Evolutionary conservation across 805 yeast species (phyloP).

Genomic region (Candida manassasensis): DNA sequence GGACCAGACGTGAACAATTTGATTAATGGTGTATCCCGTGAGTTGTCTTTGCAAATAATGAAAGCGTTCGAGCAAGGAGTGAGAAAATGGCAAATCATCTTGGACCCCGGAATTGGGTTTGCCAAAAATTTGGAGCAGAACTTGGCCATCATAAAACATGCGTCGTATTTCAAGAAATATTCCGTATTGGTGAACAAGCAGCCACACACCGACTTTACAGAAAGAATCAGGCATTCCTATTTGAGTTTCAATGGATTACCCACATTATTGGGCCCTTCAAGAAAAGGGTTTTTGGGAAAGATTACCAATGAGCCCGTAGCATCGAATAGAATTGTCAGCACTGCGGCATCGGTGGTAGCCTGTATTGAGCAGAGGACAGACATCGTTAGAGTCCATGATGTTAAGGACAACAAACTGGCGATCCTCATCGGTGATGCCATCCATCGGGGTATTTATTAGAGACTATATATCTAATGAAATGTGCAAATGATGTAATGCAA

Average conservation of each 20-base stretch:
- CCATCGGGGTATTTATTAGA: constrained; percentile 32
- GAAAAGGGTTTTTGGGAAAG: constrained; percentile 82
- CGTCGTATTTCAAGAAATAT: constrained; percentile 46
- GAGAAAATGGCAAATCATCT: constrained; percentile 80
- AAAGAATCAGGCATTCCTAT: constrained; percentile 19
- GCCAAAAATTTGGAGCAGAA: constrained; percentile 81
- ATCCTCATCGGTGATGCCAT: constrained; percentile 69
- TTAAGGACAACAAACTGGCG: constrained; percentile 44
- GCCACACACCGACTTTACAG: constrained; percentile 8
- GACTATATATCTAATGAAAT: background rate
- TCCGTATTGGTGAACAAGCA: constrained; percentile 21
- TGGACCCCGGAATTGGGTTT: constrained; percentile 96
- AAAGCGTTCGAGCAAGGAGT: constrained; percentile 63
- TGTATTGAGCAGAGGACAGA: constrained; percentile 71
- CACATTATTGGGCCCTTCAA: constrained; percentile 77
- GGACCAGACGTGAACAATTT: constrained; percentile 29
- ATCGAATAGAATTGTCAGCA: constrained; percentile 64
- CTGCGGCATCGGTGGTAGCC: constrained; percentile 70
- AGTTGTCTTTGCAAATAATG: constrained; percentile 51
- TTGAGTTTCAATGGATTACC: constrained; percentile 53
- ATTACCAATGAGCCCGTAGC: constrained; percentile 57
- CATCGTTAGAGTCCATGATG: constrained; percentile 87
- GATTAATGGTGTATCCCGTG: constrained; percentile 58
- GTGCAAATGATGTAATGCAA: too few species aligned
- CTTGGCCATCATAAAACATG: constrained; percentile 54